These are phyloP conservation scores for Lachnum nothofagi DNA, from an alignment of 2,329 filamentous ascomycete genomes.

Conservation along the genomic window DNA sequence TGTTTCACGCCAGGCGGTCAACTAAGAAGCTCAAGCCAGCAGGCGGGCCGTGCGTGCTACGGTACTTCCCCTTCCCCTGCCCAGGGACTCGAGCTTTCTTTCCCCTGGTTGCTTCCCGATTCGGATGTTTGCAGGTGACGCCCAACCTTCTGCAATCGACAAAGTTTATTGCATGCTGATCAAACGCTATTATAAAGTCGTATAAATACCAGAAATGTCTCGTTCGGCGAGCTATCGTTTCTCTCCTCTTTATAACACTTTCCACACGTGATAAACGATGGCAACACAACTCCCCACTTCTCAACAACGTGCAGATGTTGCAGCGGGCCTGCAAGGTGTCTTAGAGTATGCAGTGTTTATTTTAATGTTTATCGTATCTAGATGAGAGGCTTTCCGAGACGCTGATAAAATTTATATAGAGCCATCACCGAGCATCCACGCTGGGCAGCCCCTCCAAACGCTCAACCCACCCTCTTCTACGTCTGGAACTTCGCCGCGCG, in stretches of 20 bases:
- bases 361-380: not conserved
- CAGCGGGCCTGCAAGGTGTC: conserved; percentile 3
- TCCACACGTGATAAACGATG: conserved; percentile 1
- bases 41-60: not conserved
- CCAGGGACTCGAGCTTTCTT: not conserved
- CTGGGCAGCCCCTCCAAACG: conserved; percentile 19
- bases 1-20: conserved; percentile 13
- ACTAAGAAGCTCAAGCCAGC: not conserved
- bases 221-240: not conserved
- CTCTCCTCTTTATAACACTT: not conserved
- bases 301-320: conserved; percentile 6
- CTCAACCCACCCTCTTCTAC: conserved; percentile 34
- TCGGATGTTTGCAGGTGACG: no score
- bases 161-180: no score
- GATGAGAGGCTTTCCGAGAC: not conserved
- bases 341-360: conserved; percentile 5
- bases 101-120: no score
- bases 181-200: no score
- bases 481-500: conserved; percentile 41
- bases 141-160: no score
- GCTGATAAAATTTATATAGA: conserved; percentile 7
- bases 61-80: not conserved
- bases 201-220: no score
- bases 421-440: conserved; percentile 20
- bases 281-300: conserved; percentile 3